Evolutionary conservation across 2,329 filamentous ascomycete genomes (phyloP).

Genomic region (Mycosphaerella sp.): DNA sequence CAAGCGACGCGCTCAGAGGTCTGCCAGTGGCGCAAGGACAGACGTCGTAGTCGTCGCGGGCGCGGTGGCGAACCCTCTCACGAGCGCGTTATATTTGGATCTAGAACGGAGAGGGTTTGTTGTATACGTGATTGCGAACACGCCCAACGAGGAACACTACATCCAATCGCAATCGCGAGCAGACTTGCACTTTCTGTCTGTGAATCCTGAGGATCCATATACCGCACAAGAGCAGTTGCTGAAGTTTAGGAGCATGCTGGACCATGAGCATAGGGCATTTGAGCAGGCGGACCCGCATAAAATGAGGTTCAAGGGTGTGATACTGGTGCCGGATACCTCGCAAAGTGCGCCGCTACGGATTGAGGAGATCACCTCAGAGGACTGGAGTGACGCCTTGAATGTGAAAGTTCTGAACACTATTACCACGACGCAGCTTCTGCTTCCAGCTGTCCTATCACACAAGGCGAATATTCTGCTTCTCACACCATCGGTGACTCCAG

Average conservation of each 20-base stretch:
- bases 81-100: conserved; percentile 74
- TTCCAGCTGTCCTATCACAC: conserved; percentile 51
- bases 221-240: conserved; percentile 59
- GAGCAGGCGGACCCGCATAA: conserved; percentile 69
- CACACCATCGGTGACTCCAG: conserved; percentile 73
- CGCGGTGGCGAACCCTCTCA: conserved; percentile 77
- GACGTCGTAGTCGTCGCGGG: conserved; percentile 88
- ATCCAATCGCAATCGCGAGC: conserved; percentile 69
- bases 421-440: conserved; percentile 78
- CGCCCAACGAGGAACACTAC: conserved; percentile 74
- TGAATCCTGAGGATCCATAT: conserved; percentile 55
- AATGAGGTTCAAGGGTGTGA: conserved; percentile 68
- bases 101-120: conserved; percentile 88
- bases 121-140: conserved; percentile 82
- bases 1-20: conserved; percentile 70
- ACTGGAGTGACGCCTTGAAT: conserved; percentile 85
- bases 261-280: conserved; percentile 68
- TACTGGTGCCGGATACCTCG: conserved; percentile 72
- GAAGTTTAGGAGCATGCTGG: conserved; percentile 66
- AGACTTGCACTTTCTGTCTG: conserved; percentile 73
- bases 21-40: conserved; percentile 73
- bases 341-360: conserved; percentile 67
- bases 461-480: conserved; percentile 66
- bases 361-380: conserved; percentile 74
- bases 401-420: conserved; percentile 87